These are phyloP conservation scores for Diplocarpon mali DNA, from an alignment of 2,329 filamentous ascomycete species.

Conservation along the genomic window DNA sequence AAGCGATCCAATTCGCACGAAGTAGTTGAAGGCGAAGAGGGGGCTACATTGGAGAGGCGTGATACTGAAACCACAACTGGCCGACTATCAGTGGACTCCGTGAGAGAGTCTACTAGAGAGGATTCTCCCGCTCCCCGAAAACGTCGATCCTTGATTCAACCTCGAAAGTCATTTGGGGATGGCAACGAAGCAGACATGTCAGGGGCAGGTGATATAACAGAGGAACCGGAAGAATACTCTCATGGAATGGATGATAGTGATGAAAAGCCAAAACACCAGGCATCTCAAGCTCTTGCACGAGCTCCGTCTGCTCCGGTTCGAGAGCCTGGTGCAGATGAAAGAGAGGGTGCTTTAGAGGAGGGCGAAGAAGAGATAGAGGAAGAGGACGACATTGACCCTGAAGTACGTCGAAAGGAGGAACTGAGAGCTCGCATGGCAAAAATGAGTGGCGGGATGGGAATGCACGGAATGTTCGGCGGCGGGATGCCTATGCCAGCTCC, in stretches of 20 bases:
- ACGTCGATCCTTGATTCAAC: constrained; percentile 38
- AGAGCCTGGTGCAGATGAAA: constrained; percentile 34
- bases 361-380: constrained; percentile 57
- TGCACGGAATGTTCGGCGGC: constrained; percentile 84
- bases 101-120: constrained; percentile 25
- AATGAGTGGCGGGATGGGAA: constrained; percentile 95
- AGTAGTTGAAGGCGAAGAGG: constrained; percentile 27
- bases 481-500: constrained; percentile 50
- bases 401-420: constrained; percentile 75
- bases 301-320: constrained; percentile 31
- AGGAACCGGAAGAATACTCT: constrained; percentile 41
- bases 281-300: constrained; percentile 27
- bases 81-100: constrained; percentile 40
- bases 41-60: constrained; percentile 33
- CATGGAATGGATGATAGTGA: constrained; percentile 68
- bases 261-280: constrained; percentile 33
- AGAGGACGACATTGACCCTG: constrained; percentile 79
- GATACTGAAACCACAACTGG: constrained; percentile 37
- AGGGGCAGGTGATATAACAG: constrained; percentile 51
- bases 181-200: constrained; percentile 57
- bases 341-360: constrained; percentile 32
- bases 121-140: constrained; percentile 33
- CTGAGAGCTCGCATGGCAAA: constrained; percentile 93
- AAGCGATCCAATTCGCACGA: constrained; percentile 44
- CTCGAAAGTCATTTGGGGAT: constrained; percentile 38